Conservation (phyloP, 2,329 filamentous ascomycete species). For the Paramyrothecium sp. region DNA sequence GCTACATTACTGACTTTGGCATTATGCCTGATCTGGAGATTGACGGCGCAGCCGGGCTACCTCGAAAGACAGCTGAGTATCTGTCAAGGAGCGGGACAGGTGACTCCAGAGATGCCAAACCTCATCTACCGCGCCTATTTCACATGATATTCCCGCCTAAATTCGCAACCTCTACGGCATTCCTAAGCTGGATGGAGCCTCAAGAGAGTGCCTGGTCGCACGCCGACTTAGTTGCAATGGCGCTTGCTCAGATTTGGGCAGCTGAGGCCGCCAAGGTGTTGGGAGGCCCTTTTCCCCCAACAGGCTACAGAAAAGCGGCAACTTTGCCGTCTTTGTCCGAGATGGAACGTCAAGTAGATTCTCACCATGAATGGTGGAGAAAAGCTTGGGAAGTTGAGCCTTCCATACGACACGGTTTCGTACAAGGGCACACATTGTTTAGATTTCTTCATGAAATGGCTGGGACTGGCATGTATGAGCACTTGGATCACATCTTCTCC, state of each 20-base stretch:
- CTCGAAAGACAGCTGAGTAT: background rate
- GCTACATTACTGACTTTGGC: background rate
- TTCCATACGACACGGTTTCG: slow-evolving; percentile 16
- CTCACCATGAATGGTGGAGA: slow-evolving; percentile 24
- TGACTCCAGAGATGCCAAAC: background rate
- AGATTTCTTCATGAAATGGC: slow-evolving; percentile 22
- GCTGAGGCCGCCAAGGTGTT: background rate
- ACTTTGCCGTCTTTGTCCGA: slow-evolving; percentile 14
- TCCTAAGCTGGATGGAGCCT: background rate
- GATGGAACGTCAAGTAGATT: slow-evolving; percentile 22
- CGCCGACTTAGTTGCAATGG: background rate
- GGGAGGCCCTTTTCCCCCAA: background rate
- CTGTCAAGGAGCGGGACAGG: background rate
- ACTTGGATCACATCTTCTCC: slow-evolving; percentile 19
- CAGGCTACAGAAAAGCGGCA: slow-evolving; percentile 14
- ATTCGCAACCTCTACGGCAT: background rate
- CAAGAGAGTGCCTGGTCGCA: background rate
- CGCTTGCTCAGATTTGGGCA: background rate
- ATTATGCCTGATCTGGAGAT: background rate
- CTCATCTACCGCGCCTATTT: background rate
- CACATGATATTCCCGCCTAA: background rate
- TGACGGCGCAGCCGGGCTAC: background rate
- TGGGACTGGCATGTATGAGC: slow-evolving; percentile 22
- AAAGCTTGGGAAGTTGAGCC: slow-evolving; percentile 15
- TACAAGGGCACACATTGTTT: slow-evolving; percentile 17